Percentiles rank a stretch among this genome's conserved stretches.
Conservation (phyloP, 768 basidiomycete species). For the Lyophyllum shimeji region DNA sequence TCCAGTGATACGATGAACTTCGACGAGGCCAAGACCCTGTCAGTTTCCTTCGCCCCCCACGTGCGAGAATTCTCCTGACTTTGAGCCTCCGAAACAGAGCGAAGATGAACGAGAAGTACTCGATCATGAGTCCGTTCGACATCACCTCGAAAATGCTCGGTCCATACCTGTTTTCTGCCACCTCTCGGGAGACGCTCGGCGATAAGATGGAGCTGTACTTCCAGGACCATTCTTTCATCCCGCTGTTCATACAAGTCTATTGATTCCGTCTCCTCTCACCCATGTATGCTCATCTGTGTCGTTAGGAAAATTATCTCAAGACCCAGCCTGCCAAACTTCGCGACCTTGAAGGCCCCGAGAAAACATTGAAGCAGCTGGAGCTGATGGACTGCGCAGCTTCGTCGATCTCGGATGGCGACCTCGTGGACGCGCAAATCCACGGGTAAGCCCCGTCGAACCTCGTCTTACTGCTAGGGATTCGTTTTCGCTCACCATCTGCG, state of each 20-base stretch:
- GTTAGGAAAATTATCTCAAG: conserved; percentile 94
- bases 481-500: not conserved
- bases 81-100: conserved; percentile 43
- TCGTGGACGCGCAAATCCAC: conserved; percentile 92
- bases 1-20: conserved; percentile 80
- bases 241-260: conserved; percentile 87
- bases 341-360: conserved; percentile 60
- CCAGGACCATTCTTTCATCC: conserved; percentile 92
- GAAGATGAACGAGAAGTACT: conserved; percentile 90
- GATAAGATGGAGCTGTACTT: conserved; percentile 98
- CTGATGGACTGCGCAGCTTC: conserved; percentile 88
- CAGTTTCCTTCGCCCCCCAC: conserved; percentile 28
- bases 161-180: conserved; percentile 86
- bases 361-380: conserved; percentile 68
- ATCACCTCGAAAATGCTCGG: conserved; percentile 88
- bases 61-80: not conserved
- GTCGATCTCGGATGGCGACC: conserved; percentile 91
- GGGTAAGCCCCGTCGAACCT: conserved; percentile 53
- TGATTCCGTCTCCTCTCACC: not conserved
- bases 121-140: conserved; percentile 89
- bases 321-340: conserved; percentile 65
- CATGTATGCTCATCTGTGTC: not conserved
- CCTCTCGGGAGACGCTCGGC: conserved; percentile 74
- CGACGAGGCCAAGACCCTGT: conserved; percentile 92
- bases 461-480: not conserved